Base-by-base conservation (phyloP, 208 protist genomes). In the Porcisia hertigi region DNA sequence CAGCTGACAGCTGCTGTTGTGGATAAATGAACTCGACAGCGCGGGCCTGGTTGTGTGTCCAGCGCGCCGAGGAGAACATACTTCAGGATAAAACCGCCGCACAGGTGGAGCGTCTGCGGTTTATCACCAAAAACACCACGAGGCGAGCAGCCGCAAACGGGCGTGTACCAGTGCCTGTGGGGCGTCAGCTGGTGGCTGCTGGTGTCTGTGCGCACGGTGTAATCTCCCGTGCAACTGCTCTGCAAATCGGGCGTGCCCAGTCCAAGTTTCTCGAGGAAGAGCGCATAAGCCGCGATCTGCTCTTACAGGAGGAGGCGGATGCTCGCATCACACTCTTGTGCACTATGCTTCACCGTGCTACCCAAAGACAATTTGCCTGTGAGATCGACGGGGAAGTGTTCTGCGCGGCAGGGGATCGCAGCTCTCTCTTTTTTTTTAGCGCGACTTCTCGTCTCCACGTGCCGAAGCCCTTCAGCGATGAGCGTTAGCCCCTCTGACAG, bases 21-120 rank as follows among this genome's bases (percentile, higher is more conserved):
- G 1, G 62, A 49, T 67, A 12, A 41, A 75, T 75, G 71, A 75
- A 75, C 58, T 49, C 71, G 16, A 66, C 58, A 1, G 71, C 71
- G 45, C 71, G 57, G 3, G 53, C 53, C 25, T 75, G 71, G 71
- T 34, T 75, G 52, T 25, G n/a, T 39, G 4, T 75, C 16, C 71
- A 55, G n/a, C 39, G 57, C 57, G 20, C n/a, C 20, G 59, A 63
- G n/a, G 36, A 18, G 55, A 14, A 39, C 12, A 59, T 14, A 12
- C 71, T 75, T 9, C 11, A 18, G 36, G 47, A 25, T 41, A 14
- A 25, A 25, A 65, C 59, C 5, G 30, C 59, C 25, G 43, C 43
- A 18, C 71, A 75, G 41, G 58, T 75, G 59, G 43, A 43, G 41
- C 71, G 71, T 11, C 57, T 75, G 9, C 71, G 54, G 36, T 7